Evolutionary conservation across 2,329 filamentous ascomycete genomes (phyloP), one percentile per base, ranked within the genome.

Genomic region (Trichoderma semiorbis): DNA sequence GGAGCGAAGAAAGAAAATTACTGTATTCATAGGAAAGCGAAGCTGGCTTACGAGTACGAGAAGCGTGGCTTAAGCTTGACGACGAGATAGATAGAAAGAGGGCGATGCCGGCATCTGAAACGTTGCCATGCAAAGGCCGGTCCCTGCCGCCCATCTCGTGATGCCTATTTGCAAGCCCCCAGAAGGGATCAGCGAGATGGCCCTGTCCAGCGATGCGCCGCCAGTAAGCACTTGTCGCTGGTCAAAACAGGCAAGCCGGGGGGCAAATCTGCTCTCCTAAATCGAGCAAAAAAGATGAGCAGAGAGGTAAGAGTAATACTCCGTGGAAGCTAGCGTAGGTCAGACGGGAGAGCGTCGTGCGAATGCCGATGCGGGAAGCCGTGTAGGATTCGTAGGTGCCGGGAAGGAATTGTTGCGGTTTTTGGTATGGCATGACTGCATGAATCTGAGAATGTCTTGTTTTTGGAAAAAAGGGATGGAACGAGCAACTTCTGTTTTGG

Each of bases 341-440:
- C 43, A 21, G 43, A 50, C 43, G 43, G 43, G 36, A 39, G 36
- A 39, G 36, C 36, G 36, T 21, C 43, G 18, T 50, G 50, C 32
- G 50, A 57, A 30, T 67, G 50, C 64, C 50, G 64, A 28, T 34
- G 30, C 18, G 30, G 50, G n/a, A 39, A 57, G 36, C 50, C 50
- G 50, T 21, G 64, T 24, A 66, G 64, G 64, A 58, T 58, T 57
- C 50, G 64, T 18, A 43, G 28, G 50, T 67, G 64, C 64, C 64
- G 50, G 50, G 32, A 24, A 24, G 28, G 24, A 43, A 58, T 58
- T 24, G n/a, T 61, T 36, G 47, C 30, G 30, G 18, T 12, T n/a
- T n/a, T 32, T 21, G 6, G 18, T 18, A 24, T 53, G 47, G 57
- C n/a, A 43, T 62, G 58, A 62, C 21, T 55, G 63, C 43, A 66